Conservation (phyloP, 2,329 filamentous ascomycete genomes). For the Mollisia scopiformis region DNA sequence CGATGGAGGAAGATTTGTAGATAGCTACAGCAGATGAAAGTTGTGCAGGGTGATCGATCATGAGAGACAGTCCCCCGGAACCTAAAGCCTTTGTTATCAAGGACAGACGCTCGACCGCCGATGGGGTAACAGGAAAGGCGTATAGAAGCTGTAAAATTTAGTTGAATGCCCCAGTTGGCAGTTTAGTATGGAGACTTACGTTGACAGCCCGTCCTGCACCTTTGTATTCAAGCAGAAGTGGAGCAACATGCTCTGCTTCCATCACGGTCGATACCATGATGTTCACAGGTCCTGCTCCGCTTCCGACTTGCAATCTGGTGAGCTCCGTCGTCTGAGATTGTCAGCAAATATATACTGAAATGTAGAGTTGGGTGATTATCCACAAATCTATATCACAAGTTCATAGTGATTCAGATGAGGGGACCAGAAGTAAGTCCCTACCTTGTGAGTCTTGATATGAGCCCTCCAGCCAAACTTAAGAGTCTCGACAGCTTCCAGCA, state of each 20-base stretch:
- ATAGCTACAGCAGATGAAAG: constrained; percentile 52
- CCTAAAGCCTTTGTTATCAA: constrained; percentile 58
- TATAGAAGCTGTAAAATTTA: constrained; percentile 47
- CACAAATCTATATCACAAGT: too few species aligned
- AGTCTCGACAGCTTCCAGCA: constrained; percentile 65
- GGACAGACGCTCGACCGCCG: constrained; percentile 62
- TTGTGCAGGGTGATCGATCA: constrained; percentile 71
- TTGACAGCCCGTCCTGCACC: constrained; percentile 57
- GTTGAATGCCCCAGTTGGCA: constrained; percentile 1
- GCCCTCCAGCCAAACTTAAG: constrained; percentile 71
- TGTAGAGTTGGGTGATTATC: too few species aligned
- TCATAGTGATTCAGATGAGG: too few species aligned
- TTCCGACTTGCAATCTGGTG: constrained; percentile 70
- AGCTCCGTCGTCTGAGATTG: constrained; percentile 63
- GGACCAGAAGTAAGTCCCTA: too few species aligned
- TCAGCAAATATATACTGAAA: constrained; percentile 13
- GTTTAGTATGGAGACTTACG: constrained; percentile 48
- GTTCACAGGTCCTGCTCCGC: constrained; percentile 47
- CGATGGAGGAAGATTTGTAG: constrained; percentile 45
- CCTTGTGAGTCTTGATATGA: constrained; percentile 86
- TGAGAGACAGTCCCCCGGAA: constrained; percentile 58
- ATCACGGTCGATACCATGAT: constrained; percentile 75
- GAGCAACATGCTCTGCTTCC: constrained; percentile 70
- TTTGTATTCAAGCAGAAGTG: constrained; percentile 62
- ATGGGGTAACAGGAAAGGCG: constrained; percentile 68